phyloP scores from a whole-genome alignment of 805 yeast species.

The Cyberlindnera xishuangbannaensis region DNA sequence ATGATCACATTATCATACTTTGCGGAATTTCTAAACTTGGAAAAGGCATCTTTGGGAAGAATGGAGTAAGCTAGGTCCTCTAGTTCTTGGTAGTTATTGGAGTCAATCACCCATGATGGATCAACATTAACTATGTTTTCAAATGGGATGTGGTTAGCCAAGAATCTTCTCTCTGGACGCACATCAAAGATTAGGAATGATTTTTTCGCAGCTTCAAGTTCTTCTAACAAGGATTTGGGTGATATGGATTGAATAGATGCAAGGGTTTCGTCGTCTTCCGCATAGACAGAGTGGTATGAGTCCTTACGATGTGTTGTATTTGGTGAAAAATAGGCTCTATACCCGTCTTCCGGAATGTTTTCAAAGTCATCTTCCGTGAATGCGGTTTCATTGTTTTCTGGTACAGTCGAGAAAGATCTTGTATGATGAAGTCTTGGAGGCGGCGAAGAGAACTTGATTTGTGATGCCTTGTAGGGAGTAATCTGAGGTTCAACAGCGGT shows the following conservation, averaged over 20 bases:
- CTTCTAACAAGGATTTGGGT: slow-evolving; percentile 34
- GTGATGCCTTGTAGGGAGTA: slow-evolving; percentile 3
- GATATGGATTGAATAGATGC: slow-evolving; percentile 43
- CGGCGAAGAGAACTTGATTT: slow-evolving; percentile 5
- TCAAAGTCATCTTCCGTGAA: background rate
- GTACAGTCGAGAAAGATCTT: slow-evolving; percentile 8
- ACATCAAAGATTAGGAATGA: slow-evolving; percentile 38
- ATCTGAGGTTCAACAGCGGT: background rate
- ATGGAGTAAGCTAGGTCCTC: slow-evolving; percentile 13
- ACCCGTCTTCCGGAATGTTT: slow-evolving; percentile 1
- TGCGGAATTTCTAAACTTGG: slow-evolving; percentile 26
- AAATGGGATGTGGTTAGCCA: slow-evolving; percentile 32
- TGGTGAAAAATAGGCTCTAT: slow-evolving; percentile 5
- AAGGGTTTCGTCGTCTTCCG: slow-evolving; percentile 25
- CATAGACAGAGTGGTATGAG: slow-evolving; percentile 36
- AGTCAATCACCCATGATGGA: slow-evolving; percentile 33
- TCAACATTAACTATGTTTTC: slow-evolving; percentile 35
- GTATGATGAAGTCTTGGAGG: slow-evolving; percentile 12
- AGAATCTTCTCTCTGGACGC: slow-evolving; percentile 29
- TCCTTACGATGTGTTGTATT: slow-evolving; percentile 28
- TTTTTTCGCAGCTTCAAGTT: slow-evolving; percentile 36
- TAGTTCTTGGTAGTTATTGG: slow-evolving; percentile 26
- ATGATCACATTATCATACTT: slow-evolving; percentile 32
- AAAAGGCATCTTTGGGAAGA: slow-evolving; percentile 5
- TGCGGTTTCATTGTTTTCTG: slow-evolving; percentile 1